Percentiles rank a stretch among this genome's conserved stretches.
Evolutionary conservation across 345 rosid genomes (phyloP).

Genomic region (Eucalyptus camaldulensis): DNA sequence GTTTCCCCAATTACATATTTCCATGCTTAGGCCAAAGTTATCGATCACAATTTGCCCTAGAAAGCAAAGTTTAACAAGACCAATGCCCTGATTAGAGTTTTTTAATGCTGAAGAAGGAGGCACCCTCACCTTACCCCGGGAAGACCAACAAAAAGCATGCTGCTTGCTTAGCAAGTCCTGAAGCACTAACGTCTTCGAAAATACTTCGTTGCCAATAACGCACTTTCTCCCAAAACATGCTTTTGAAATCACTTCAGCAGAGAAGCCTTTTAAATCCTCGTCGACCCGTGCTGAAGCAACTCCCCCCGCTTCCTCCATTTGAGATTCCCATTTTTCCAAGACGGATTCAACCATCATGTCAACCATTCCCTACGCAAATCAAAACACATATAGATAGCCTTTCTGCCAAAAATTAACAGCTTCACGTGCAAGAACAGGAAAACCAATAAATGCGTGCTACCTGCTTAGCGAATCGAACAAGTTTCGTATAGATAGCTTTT

Average conservation of each 20-base stretch:
- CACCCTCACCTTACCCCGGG: not conserved
- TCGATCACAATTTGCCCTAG: not conserved
- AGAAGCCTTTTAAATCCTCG: not conserved
- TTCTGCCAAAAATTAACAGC: not conserved
- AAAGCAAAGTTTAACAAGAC: not conserved
- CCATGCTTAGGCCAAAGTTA: not conserved
- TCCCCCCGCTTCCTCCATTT: not conserved
- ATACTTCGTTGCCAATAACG: not conserved
- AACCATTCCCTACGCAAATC: not conserved
- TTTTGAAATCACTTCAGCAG: slow-evolving; percentile 17
- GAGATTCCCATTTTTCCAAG: not conserved
- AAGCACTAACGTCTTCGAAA: slow-evolving; percentile 1
- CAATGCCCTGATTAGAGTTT: not conserved
- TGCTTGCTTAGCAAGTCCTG: not conserved
- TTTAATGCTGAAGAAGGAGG: not conserved
- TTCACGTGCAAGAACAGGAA: not conserved
- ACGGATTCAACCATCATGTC: slow-evolving; percentile 7
- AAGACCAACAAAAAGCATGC: not conserved
- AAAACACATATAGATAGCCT: not conserved
- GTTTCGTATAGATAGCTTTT: not conserved
- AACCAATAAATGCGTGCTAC: no score
- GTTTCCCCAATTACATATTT: no score
- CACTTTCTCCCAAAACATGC: slow-evolving; percentile 19
- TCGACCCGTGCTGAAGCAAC: not conserved
- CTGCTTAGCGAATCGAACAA: not conserved